A percentile compares a stretch with the other conserved stretches of the same genome.
Conservation (phyloP, 345 rosid genomes). For the Limnanthes douglasii region DNA sequence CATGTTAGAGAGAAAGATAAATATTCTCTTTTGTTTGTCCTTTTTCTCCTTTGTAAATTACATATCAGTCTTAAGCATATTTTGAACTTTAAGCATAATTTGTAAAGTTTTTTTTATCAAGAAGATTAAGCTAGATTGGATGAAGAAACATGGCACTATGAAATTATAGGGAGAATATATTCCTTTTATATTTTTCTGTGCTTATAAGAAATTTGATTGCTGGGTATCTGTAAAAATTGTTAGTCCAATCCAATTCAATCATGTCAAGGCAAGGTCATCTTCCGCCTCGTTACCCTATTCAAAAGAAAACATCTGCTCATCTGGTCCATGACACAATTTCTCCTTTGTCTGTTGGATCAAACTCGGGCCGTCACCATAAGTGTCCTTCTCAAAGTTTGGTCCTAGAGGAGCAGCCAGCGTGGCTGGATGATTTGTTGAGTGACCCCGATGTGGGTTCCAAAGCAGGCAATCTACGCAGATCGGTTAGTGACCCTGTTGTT, state of each 20-base stretch:
- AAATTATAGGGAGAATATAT: slow-evolving; percentile 1
- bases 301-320: slow-evolving; percentile 23
- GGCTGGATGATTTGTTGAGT: slow-evolving; percentile 49
- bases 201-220: slow-evolving; percentile 1
- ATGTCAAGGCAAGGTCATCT: slow-evolving; percentile 66
- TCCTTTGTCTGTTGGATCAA: slow-evolving; percentile 10
- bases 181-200: slow-evolving; percentile 2
- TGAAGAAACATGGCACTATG: slow-evolving; percentile 9
- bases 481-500: slow-evolving; percentile 59
- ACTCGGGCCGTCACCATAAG: slow-evolving; percentile 20
- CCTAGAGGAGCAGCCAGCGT: slow-evolving; percentile 39
- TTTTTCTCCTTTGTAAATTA: not conserved
- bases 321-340: slow-evolving; percentile 19
- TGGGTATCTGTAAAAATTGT: slow-evolving; percentile 4
- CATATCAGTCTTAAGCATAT: slow-evolving; percentile 7
- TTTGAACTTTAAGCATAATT: not conserved
- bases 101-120: slow-evolving; percentile 2
- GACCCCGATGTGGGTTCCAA: slow-evolving; percentile 22
- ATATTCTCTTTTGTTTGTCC: not conserved
- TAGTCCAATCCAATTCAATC: slow-evolving; percentile 4
- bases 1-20: not conserved
- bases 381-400: slow-evolving; percentile 32
- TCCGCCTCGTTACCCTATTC: slow-evolving; percentile 63
- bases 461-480: slow-evolving; percentile 33
- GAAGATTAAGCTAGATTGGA: slow-evolving; percentile 12